Percentiles rank a stretch among this genome's conserved stretches.
phyloP scores from a whole-genome alignment of 495 filamentous ascomycete species.

The Geopyxis carbonaria region DNA sequence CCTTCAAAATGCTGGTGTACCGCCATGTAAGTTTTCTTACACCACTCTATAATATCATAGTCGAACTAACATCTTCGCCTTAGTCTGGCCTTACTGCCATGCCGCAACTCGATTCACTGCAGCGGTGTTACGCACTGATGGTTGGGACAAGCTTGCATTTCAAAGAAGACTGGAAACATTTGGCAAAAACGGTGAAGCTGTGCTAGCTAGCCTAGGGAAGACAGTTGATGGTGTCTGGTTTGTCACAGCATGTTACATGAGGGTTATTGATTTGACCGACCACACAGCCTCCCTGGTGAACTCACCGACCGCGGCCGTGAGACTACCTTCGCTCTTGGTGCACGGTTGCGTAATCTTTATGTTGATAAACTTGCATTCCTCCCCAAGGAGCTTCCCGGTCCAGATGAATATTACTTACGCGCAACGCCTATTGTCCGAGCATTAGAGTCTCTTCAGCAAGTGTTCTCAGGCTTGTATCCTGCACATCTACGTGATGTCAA shows the following conservation, averaged over 20 bases:
- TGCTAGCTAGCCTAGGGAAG: slow-evolving; percentile 4
- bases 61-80: too few relatives aligned
- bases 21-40: slow-evolving; percentile 40
- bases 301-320: slow-evolving; percentile 74
- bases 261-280: neutral
- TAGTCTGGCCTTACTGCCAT: slow-evolving; percentile 85
- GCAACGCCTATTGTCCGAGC: slow-evolving; percentile 3
- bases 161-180: slow-evolving; percentile 19
- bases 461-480: slow-evolving; percentile 81
- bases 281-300: slow-evolving; percentile 50
- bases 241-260: neutral
- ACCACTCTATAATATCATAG: too few relatives aligned
- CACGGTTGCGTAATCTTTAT: slow-evolving; percentile 66
- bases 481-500: slow-evolving; percentile 28
- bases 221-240: slow-evolving; percentile 14
- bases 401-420: slow-evolving; percentile 60
- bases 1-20: slow-evolving; percentile 76
- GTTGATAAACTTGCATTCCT: slow-evolving; percentile 78
- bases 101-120: slow-evolving; percentile 55
- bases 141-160: slow-evolving; percentile 15
- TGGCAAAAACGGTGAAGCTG: slow-evolving; percentile 8
- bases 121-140: slow-evolving; percentile 39
- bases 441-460: slow-evolving; percentile 46
- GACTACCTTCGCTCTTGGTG: slow-evolving; percentile 66
- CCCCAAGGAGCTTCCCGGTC: slow-evolving; percentile 38